A percentile compares a stretch with the other conserved stretches of the same genome.
Conservation (phyloP, 345 rosid species). For the Pistacia integerrima region DNA sequence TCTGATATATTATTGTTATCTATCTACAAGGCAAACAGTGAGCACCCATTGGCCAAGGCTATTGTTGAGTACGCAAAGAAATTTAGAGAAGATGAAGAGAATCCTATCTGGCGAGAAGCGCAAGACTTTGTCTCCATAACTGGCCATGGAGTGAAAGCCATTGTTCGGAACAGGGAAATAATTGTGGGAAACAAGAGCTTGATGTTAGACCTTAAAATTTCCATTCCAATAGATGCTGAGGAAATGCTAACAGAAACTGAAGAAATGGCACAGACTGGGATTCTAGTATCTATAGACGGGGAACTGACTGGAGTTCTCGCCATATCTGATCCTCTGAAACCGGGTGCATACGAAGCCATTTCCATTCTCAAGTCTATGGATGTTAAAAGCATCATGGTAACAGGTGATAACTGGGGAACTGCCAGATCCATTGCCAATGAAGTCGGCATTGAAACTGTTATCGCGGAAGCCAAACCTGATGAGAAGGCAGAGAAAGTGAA, state of each 20-base stretch:
- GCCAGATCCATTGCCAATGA: conserved; percentile 81
- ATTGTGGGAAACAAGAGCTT: conserved; percentile 82
- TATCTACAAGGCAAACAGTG: conserved; percentile 66
- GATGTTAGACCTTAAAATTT: conserved; percentile 47
- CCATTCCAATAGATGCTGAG: conserved; percentile 60
- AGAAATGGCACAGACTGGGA: conserved; percentile 80
- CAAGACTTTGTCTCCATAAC: conserved; percentile 67
- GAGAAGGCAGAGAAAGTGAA: conserved; percentile 89
- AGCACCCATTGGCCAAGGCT: conserved; percentile 93
- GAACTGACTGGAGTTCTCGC: conserved; percentile 71
- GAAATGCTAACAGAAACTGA: conserved; percentile 76
- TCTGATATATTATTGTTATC: not conserved
- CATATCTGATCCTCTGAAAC: conserved; percentile 80
- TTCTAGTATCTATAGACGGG: conserved; percentile 63
- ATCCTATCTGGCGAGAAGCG: conserved; percentile 84
- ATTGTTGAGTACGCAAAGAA: conserved; percentile 78
- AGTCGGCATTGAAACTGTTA: conserved; percentile 75
- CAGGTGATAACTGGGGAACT: conserved; percentile 98
- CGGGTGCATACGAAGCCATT: conserved; percentile 70
- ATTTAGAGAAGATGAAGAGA: conserved; percentile 76
- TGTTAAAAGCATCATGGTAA: conserved; percentile 80
- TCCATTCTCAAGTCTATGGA: conserved; percentile 81
- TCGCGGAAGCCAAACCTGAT: conserved; percentile 91
- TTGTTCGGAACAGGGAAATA: conserved; percentile 59
- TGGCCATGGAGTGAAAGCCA: conserved; percentile 87